Evolutionary conservation across 129 eudicot genomes (phyloP).

Genomic region (Lactuca sativa): DNA sequence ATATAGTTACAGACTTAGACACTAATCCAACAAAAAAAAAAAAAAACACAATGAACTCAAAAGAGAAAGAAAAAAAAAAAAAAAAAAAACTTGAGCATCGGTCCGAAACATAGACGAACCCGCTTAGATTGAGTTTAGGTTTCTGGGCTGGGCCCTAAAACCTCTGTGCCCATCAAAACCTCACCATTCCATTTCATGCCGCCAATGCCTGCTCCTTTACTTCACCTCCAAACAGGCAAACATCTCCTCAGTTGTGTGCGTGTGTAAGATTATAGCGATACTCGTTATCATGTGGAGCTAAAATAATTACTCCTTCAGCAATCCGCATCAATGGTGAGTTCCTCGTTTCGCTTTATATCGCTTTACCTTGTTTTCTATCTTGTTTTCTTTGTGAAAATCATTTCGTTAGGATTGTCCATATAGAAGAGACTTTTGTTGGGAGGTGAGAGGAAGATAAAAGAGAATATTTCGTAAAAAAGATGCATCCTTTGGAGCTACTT

Average conservation of each 20-base stretch:
- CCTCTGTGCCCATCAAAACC: constrained; percentile 3
- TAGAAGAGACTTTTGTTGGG: not conserved
- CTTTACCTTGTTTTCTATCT: not conserved
- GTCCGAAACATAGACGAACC: not conserved
- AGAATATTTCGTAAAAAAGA: constrained; percentile 4
- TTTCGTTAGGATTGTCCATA: not conserved
- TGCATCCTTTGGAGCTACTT: not conserved
- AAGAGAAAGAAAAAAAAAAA: no score
- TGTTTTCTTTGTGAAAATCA: not conserved
- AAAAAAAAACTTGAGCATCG: no score
- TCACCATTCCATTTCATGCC: constrained; percentile 7
- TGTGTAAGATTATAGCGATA: not conserved
- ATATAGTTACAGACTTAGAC: no score
- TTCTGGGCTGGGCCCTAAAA: constrained; percentile 6
- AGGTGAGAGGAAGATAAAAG: not conserved
- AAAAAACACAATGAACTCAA: no score
- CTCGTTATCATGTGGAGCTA: constrained; percentile 5
- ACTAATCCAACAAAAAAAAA: no score
- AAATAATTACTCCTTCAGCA: not conserved
- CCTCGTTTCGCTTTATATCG: not conserved
- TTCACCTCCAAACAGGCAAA: not conserved
- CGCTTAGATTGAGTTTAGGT: not conserved
- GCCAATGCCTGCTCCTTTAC: not conserved
- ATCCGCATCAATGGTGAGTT: constrained; percentile 26
- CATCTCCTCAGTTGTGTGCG: constrained; percentile 1